phyloP scores from a whole-genome alignment of 2,329 filamentous ascomycete species.

The Sporothrix humicola region DNA sequence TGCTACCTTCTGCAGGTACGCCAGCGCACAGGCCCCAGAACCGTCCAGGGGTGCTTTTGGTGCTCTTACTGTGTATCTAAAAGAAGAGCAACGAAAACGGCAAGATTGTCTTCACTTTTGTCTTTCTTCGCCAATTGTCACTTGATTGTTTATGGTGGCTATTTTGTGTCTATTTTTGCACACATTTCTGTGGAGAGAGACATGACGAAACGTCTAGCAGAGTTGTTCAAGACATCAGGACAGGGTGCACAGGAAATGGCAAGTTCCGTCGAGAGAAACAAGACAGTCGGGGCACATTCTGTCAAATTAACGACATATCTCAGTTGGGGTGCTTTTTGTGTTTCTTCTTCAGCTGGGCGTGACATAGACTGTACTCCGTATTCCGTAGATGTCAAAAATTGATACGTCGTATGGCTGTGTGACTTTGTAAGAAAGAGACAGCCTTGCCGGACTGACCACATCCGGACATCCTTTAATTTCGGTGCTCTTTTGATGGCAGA shows the following conservation, averaged over 20 bases:
- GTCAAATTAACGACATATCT: no score
- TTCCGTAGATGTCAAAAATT: not conserved
- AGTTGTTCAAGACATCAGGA: not conserved
- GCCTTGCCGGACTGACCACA: conserved; percentile 14
- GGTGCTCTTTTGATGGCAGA: not conserved
- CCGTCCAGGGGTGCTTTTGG: no score
- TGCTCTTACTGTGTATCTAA: no score
- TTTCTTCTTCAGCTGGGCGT: not conserved
- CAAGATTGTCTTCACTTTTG: not conserved
- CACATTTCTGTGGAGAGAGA: not conserved
- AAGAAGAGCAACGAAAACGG: no score
- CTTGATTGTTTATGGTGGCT: not conserved
- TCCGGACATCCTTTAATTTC: conserved; percentile 22
- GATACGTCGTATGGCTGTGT: not conserved
- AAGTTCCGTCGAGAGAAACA: conserved; percentile 6
- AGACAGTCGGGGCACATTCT: not conserved
- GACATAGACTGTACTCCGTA: not conserved
- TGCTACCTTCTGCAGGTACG: conserved; percentile 14
- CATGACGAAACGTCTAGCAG: conserved; percentile 9
- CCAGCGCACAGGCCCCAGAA: not conserved
- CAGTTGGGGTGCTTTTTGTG: not conserved
- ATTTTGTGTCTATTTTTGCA: conserved; percentile 15
- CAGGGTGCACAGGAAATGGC: not conserved
- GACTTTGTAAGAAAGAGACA: not conserved
- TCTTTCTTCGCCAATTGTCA: not conserved